Evolutionary conservation across 75 land plant genomes (phyloP), one percentile per base, ranked within the genome.

Genomic region (Pinus tabuliformis): DNA sequence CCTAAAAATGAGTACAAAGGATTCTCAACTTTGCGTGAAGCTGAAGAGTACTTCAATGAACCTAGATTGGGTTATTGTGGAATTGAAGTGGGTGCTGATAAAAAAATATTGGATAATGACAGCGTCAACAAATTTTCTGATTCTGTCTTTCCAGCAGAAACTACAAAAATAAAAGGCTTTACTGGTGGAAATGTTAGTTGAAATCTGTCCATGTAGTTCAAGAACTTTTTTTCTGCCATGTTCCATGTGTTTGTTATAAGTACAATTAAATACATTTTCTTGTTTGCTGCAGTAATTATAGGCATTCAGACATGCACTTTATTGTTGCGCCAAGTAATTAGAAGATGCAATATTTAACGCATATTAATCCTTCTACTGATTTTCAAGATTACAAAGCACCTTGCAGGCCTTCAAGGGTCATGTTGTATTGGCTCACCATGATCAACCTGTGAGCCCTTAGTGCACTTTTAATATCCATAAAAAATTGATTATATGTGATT

Each of bases 31-130:
- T 17, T 64, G 68, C 17, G 30, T 64, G 68, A 64, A 37, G 68
- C 68, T 64, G 68, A 64, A 64, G 68, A 33, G 68, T 64, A 64
- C 68, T 64, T 64, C 36, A 64, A 33, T 4, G 16, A 33, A 7
- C 28, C 20, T 33, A 39, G 68, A 64, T 17, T 20, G 37, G 16
- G 68, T 18, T 33, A 11, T 33, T 17, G 42, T 64, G 39, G 37
- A 30, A 33, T 6, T 33, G 68, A 3, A 64, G 30, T 7, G 15
- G 18, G 6, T 64, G 68, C 68, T 13, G 68, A 64, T 64, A 6
- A 17, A 64, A 64, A 33, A 16, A 15, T 64, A 37, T 64, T 64
- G 42, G 68, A 16, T 16, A 18, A 33, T 42, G 33, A 64, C 36
- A 33, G 16, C 68, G 5, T 30, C 36, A 33, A 33, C 7, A 33